Base-by-base conservation (phyloP, 1,284 basidiomycete genomes). In the Golubevia sp. region DNA sequence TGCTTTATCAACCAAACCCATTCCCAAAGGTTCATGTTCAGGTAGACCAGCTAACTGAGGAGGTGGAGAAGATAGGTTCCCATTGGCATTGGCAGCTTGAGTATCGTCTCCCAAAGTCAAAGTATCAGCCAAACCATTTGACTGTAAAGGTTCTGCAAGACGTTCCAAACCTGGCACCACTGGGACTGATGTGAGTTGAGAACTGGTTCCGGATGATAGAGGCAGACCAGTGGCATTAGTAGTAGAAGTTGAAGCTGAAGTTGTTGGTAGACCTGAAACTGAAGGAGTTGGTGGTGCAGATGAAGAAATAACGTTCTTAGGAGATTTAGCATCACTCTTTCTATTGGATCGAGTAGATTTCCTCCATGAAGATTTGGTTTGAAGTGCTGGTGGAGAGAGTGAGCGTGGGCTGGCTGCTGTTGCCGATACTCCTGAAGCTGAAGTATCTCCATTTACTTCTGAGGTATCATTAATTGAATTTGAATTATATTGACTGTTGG, bases 341-440 rank as follows among this genome's bases (percentile, higher is more conserved):
- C 18, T 44, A 13, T 8, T 13, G 11, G 38, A 44, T 44, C 18
- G 11, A 18, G 11, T 44, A 44, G 38, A 44, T 18, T 44, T 44
- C 18, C 38, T 44, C 38, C 38, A 44, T 8, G 38, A 44, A 13
- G 38, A 44, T 18, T 44, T 44, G 11, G 38, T 44, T 44, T 44
- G 38, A 44, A 44, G 38, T 13, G 38, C n/a, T n/a, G n/a, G n/a
- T n/a, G n/a, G n/a, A n/a, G n/a, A n/a, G n/a, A n/a, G n/a, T n/a
- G n/a, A n/a, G n/a, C n/a, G 38, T 13, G 38, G 38, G 38, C 13
- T 18, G 38, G 38, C 38, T 13, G 38, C 18, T 8, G 38, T 18
- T 13, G 38, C 38, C 13, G 38, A 18, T 13, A 18, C 11, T 13
- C 13, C 18, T 8, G 90, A 34, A 34, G 30, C 11, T 3, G 30